A percentile compares a stretch with the other conserved stretches of the same genome.
These are phyloP conservation scores for Lachancea meyersii DNA, from an alignment of 805 yeast genomes.

Conservation along the genomic window DNA sequence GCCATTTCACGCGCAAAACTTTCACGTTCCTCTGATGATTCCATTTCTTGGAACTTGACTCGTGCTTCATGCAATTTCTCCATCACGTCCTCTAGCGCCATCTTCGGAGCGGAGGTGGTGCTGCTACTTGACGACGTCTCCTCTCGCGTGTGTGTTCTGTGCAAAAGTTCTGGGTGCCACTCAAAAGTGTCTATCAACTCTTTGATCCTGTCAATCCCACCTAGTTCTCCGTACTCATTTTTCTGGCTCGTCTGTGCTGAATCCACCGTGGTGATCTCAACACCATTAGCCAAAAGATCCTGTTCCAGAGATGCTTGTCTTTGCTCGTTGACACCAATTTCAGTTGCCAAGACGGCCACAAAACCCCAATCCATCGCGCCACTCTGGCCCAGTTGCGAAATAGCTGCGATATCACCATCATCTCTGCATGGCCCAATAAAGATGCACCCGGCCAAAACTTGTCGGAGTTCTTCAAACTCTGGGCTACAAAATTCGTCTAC, in stretches of 20 bases:
- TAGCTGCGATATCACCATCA: not conserved
- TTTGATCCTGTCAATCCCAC: conserved; percentile 39
- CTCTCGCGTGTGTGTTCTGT: not conserved
- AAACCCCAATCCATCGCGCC: not conserved
- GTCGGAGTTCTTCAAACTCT: conserved; percentile 38
- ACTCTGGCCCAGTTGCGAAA: not conserved
- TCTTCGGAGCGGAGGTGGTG: not conserved
- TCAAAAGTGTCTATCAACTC: conserved; percentile 46
- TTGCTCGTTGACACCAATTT: not conserved
- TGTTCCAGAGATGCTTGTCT: conserved; percentile 3
- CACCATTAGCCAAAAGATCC: conserved; percentile 21
- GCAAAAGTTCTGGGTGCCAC: conserved; percentile 32
- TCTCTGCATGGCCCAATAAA: conserved; percentile 14
- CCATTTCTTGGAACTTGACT: conserved; percentile 12
- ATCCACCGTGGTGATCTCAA: conserved; percentile 37
- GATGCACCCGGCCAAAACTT: conserved; percentile 41
- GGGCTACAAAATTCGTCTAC: conserved; percentile 32
- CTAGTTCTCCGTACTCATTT: conserved; percentile 40
- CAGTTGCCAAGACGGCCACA: not conserved
- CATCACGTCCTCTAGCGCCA: conserved; percentile 11
- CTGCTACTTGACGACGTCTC: not conserved
- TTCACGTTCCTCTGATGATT: conserved; percentile 14
- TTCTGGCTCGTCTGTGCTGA: not conserved
- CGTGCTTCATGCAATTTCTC: conserved; percentile 19
- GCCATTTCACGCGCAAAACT: conserved; percentile 21